Evolutionary conservation across 106 monocot genomes (phyloP), one percentile per base, ranked within the genome.

Genomic region (Phalaenopsis aphrodite): DNA sequence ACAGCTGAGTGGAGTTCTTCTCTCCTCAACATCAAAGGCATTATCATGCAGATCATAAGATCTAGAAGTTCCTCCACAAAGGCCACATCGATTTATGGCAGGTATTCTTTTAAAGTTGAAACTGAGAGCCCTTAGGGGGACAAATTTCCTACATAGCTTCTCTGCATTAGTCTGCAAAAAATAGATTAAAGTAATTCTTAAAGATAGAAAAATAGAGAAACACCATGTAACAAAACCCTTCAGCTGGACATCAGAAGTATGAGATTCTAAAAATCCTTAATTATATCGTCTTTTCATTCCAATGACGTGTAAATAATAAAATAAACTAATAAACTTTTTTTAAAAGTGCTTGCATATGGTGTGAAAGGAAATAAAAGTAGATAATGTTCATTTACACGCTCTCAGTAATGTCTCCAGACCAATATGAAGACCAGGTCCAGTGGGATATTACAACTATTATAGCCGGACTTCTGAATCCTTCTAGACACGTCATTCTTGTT

Each of bases 11-110:
- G 48, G 65, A 23, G 42, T 30, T 64, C 87, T 85, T 79, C 83
- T 87, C 19, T 42, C 72, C 21, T 77, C 79, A 75, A 81, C 30
- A 6, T 92, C 82, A 77, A 82, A 80, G 42, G 84, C 84, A 75
- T 87, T 86, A 21, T 76, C 79, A 75, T 92, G 87, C 10, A 84
- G 76, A 56, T 84, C 83, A 67, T 92, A 92, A 52, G 88, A 84
- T 78, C 42, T 78, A 56, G 92, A 78, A 58, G 82, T 79, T 79
- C 83, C 90, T 78, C 95, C 92, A 90, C 95, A 95, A 81, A 90
- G 87, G 42, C 88, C 84, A 49, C 92, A 95, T 90, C 95, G 90
- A 45, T 81, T 81, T 56, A 78, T 69, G 71, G 30, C 76, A 30
- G 84, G 81, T 57, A 48, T 55, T 41, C 76, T 57, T 23, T 71